Conservation (phyloP, 2,329 filamentous ascomycete genomes). For the Zymoseptoria ardabiliae region DNA sequence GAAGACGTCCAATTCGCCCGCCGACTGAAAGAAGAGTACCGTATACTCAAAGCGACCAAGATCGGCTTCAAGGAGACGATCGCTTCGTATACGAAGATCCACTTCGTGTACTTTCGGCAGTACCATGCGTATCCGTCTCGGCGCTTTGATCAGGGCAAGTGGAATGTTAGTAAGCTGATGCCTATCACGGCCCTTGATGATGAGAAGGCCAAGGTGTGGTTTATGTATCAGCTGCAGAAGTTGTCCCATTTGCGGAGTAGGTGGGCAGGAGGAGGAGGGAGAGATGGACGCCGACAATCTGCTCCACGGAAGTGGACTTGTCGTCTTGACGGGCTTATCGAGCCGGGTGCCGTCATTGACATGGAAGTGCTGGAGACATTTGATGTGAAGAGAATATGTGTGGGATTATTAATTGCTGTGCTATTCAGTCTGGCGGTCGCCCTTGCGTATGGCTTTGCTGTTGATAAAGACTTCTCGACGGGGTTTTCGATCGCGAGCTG, state of each 20-base stretch:
- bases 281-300: background rate
- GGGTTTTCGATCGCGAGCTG: conserved; percentile 16
- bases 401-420: conserved; percentile 11
- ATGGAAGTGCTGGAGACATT: conserved; percentile 16
- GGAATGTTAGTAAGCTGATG: conserved; percentile 3
- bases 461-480: conserved; percentile 13
- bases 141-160: conserved; percentile 1
- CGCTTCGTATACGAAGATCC: conserved; percentile 13
- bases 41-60: conserved; percentile 11
- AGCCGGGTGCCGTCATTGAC: conserved; percentile 13
- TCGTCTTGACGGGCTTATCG: conserved; percentile 9
- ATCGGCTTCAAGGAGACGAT: conserved; percentile 13
- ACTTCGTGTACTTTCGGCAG: conserved; percentile 15
- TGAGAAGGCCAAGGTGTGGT: conserved; percentile 8
- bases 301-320: conserved; percentile 4
- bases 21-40: conserved; percentile 7
- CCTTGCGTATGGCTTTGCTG: conserved; percentile 13
- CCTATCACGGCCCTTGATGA: conserved; percentile 8
- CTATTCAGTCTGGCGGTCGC: conserved; percentile 10
- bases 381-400: conserved; percentile 13
- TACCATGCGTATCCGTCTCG: conserved; percentile 8
- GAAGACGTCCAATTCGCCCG: conserved; percentile 10
- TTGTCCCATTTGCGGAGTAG: background rate
- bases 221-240: conserved; percentile 11
- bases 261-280: background rate